phyloP scores from a whole-genome alignment of 2,329 filamentous ascomycete species.

The Sclerotinia subarctica region DNA sequence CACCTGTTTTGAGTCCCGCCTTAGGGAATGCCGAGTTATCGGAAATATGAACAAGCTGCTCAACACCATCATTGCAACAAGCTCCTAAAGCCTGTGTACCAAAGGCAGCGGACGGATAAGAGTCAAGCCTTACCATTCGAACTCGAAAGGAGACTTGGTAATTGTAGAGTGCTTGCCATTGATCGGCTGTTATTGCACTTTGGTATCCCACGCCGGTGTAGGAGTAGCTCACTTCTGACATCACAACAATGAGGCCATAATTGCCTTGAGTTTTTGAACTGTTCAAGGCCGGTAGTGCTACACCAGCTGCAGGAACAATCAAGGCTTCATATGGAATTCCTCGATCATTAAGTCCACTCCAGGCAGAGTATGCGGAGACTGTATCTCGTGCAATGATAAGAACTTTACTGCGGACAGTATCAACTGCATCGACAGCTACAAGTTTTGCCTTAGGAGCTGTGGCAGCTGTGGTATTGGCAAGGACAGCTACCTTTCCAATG shows the following conservation, averaged over 20 bases:
- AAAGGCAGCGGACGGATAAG: conserved; percentile 51
- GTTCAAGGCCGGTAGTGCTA: conserved; percentile 51
- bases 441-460: neutral
- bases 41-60: conserved; percentile 49
- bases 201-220: conserved; percentile 40
- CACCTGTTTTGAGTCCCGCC: conserved; percentile 46
- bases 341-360: conserved; percentile 55
- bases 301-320: conserved; percentile 51
- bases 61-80: conserved; percentile 48
- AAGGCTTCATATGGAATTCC: conserved; percentile 57
- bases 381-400: conserved; percentile 54
- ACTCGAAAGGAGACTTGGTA: conserved; percentile 58
- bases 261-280: conserved; percentile 47
- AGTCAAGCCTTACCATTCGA: conserved; percentile 58
- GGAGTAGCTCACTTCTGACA: conserved; percentile 37
- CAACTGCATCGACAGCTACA: conserved; percentile 1
- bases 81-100: conserved; percentile 41
- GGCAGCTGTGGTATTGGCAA: conserved; percentile 19
- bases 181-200: conserved; percentile 47
- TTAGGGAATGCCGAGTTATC: conserved; percentile 53
- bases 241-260: conserved; percentile 51
- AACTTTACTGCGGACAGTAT: conserved; percentile 46
- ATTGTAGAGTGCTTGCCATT: conserved; percentile 54
- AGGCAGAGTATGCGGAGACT: conserved; percentile 47
- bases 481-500: conserved; percentile 1